Percentiles rank a stretch among this genome's conserved stretches.
Evolutionary conservation across 345 rosid species (phyloP).

Genomic region (Lepidium aucheri): DNA sequence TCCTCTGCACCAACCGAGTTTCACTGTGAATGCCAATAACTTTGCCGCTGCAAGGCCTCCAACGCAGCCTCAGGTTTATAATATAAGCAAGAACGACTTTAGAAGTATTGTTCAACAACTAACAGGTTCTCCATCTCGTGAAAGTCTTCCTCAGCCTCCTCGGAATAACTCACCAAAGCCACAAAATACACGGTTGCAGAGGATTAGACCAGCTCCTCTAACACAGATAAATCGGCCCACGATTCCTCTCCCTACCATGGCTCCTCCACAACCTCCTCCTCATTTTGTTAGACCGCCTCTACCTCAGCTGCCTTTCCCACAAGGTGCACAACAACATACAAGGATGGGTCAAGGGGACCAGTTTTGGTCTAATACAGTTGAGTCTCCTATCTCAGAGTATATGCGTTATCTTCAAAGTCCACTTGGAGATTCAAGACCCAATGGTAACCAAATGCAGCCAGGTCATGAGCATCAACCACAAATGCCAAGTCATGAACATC

Average conservation of each 20-base stretch:
- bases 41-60: constrained; percentile 53
- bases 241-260: constrained; percentile 29
- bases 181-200: constrained; percentile 70
- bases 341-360: constrained; percentile 42
- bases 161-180: constrained; percentile 60
- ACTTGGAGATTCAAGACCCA: constrained; percentile 37
- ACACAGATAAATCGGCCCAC: constrained; percentile 55
- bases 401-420: constrained; percentile 79
- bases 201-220: constrained; percentile 77
- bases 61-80: constrained; percentile 90
- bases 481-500: not conserved
- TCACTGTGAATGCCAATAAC: constrained; percentile 29
- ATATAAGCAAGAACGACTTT: constrained; percentile 87
- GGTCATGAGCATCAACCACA: constrained; percentile 1
- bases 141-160: constrained; percentile 70
- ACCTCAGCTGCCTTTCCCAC: constrained; percentile 15
- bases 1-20: constrained; percentile 72
- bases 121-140: constrained; percentile 81
- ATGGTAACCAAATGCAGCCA: constrained; percentile 39
- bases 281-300: constrained; percentile 23
- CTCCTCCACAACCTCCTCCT: constrained; percentile 11
- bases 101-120: constrained; percentile 85
- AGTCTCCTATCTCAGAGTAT: constrained; percentile 73
- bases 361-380: constrained; percentile 49
- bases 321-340: constrained; percentile 32